Percentiles rank a stretch among this genome's conserved stretches.
Conservation (phyloP, 164 flowering plant species). For the Vitis rotundifolia region DNA sequence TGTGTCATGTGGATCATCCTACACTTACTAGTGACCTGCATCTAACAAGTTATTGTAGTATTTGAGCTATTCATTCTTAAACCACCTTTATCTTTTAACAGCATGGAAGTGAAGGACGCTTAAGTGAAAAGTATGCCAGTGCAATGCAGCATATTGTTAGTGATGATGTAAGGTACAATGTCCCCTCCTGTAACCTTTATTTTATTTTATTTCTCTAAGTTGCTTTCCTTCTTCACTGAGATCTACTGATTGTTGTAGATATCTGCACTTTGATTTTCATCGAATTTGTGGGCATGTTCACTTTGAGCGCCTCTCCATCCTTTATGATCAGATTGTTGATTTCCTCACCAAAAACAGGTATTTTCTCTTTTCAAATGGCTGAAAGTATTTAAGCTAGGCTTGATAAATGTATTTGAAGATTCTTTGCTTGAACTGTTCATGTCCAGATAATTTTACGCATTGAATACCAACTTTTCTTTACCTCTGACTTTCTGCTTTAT, state of each 20-base stretch:
- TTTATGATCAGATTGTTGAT: conserved; percentile 77
- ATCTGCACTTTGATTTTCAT: conserved; percentile 94
- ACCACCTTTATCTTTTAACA: conserved; percentile 31
- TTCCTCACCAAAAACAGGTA: conserved; percentile 77
- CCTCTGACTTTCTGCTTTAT: no score
- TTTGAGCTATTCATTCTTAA: conserved; percentile 2
- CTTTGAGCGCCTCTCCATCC: conserved; percentile 87
- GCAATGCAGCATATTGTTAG: conserved; percentile 64
- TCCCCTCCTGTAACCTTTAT: neutral
- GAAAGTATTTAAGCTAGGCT: neutral
- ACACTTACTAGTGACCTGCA: neutral
- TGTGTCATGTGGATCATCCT: neutral
- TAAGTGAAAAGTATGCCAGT: conserved; percentile 67
- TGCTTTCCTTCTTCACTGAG: conserved; percentile 2
- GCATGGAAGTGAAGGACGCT: conserved; percentile 95
- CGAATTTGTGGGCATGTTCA: conserved; percentile 86
- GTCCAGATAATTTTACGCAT: neutral
- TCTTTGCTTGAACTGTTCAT: neutral
- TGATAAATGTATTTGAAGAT: neutral
- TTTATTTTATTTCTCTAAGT: neutral
- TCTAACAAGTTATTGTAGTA: no score
- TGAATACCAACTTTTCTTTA: no score
- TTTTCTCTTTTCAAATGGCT: conserved; percentile 10
- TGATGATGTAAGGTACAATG: conserved; percentile 76
- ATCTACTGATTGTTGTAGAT: conserved; percentile 45